phyloP scores from a whole-genome alignment of 768 basidiomycete genomes.

The Termitomyces sp. region DNA sequence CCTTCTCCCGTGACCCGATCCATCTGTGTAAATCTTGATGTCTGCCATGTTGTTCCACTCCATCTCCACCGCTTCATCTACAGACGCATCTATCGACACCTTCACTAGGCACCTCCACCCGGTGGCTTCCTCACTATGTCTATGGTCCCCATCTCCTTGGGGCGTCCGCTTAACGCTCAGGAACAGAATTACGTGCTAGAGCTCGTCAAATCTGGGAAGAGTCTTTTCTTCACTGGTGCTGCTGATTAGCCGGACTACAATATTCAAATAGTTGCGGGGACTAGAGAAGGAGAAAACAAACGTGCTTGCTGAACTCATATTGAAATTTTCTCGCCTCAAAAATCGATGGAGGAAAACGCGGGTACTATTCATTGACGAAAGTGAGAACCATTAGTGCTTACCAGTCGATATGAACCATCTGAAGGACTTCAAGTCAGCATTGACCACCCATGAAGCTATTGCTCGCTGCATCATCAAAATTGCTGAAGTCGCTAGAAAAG shows the following conservation, averaged over 20 bases:
- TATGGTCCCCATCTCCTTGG: no score
- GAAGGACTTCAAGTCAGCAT: slow-evolving; percentile 44
- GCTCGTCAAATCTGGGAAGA: slow-evolving; percentile 46
- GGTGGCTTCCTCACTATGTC: no score
- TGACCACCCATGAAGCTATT: slow-evolving; percentile 41
- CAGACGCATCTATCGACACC: no score
- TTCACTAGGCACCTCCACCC: no score
- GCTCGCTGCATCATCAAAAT: slow-evolving; percentile 29
- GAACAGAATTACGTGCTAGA: slow-evolving; percentile 32
- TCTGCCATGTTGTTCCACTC: no score
- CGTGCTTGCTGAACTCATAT: slow-evolving; percentile 31
- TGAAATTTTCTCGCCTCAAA: slow-evolving; percentile 11
- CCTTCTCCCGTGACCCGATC: no score
- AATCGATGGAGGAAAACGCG: slow-evolving; percentile 44
- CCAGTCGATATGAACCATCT: not conserved
- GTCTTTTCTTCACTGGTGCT: slow-evolving; percentile 71
- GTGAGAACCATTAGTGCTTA: slow-evolving; percentile 28
- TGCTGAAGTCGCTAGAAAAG: slow-evolving; percentile 13
- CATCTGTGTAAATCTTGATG: no score
- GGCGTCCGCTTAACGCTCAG: no score
- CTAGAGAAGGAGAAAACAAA: slow-evolving; percentile 46
- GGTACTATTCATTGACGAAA: slow-evolving; percentile 69
- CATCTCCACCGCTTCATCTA: no score
- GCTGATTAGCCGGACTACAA: slow-evolving; percentile 35
- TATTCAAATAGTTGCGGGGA: slow-evolving; percentile 13